Evolutionary conservation across 2,329 filamentous ascomycete species (phyloP).

Genomic region (Atkinsonella hypoxylon): DNA sequence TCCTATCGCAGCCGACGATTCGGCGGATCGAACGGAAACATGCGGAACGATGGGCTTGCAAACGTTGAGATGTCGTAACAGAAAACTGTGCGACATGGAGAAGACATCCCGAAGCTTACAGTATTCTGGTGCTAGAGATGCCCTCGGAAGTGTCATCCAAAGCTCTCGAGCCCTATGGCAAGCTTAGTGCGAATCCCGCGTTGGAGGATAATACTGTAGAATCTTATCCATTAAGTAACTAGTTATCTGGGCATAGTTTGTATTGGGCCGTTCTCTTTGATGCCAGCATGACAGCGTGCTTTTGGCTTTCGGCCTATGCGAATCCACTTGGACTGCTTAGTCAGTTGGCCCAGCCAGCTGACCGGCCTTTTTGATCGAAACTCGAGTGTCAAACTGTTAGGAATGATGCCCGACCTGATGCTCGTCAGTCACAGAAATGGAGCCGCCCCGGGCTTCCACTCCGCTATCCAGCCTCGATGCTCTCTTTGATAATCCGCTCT

Average conservation of each 20-base stretch:
- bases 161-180: neutral
- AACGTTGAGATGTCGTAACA: neutral
- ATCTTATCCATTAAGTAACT: too few relatives aligned
- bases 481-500: slow-evolving; percentile 51
- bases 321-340: neutral
- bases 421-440: slow-evolving; percentile 15
- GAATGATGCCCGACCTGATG: neutral
- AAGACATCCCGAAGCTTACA: neutral
- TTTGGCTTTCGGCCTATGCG: too few relatives aligned
- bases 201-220: too few relatives aligned
- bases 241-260: too few relatives aligned
- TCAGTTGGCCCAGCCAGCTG: neutral
- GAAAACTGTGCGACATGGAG: neutral
- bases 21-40: slow-evolving; percentile 18
- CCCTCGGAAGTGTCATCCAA: neutral
- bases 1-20: slow-evolving; percentile 19
- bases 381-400: neutral
- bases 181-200: too few relatives aligned
- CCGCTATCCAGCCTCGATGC: slow-evolving; percentile 39
- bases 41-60: slow-evolving; percentile 15
- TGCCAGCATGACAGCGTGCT: too few relatives aligned
- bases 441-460: slow-evolving; percentile 17
- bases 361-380: neutral
- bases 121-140: neutral
- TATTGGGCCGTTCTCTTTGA: too few relatives aligned